Percentiles rank a stretch among this genome's conserved stretches.
These are phyloP conservation scores for Fraxinus paxiana DNA, from an alignment of 305 asterid genomes.

Conservation along the genomic window DNA sequence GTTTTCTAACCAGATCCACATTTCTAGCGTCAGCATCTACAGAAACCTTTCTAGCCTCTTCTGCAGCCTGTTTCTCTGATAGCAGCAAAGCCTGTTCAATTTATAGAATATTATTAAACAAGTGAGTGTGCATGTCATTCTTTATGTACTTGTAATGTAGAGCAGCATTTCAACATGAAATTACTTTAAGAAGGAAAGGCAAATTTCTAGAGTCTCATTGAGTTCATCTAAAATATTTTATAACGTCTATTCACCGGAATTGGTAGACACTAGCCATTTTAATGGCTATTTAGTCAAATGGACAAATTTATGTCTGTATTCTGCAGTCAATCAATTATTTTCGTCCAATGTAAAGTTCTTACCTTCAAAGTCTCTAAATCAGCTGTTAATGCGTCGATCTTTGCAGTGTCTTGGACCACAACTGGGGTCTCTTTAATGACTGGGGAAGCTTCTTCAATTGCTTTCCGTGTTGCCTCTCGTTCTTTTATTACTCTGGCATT, in stretches of 20 bases:
- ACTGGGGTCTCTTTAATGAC: slow-evolving; percentile 96
- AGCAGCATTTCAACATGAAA: slow-evolving; percentile 20
- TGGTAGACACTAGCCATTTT: background rate
- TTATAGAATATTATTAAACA: slow-evolving; percentile 21
- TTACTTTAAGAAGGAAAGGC: background rate
- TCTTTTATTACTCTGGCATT: slow-evolving; percentile 73
- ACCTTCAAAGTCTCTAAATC: slow-evolving; percentile 85
- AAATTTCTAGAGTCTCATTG: background rate
- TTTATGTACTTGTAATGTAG: background rate
- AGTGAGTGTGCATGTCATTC: slow-evolving; percentile 11
- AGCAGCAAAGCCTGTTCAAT: slow-evolving; percentile 62
- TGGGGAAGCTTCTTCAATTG: slow-evolving; percentile 96
- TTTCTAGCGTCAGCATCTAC: slow-evolving; percentile 61
- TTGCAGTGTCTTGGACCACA: slow-evolving; percentile 79
- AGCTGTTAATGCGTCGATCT: slow-evolving; percentile 71
- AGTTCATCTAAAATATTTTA: slow-evolving; percentile 4
- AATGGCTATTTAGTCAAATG: background rate
- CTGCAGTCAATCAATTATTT: slow-evolving; percentile 14
- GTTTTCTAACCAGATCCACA: slow-evolving; percentile 53
- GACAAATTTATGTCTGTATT: slow-evolving; percentile 3
- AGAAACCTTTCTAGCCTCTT: slow-evolving; percentile 59
- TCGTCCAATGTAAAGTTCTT: slow-evolving; percentile 20
- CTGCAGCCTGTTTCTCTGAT: slow-evolving; percentile 66
- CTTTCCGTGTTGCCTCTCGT: slow-evolving; percentile 83
- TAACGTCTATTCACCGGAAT: background rate